Evolutionary conservation across 2,329 filamentous ascomycete genomes (phyloP).

Genomic region (Arthrobotrys musiformis): DNA sequence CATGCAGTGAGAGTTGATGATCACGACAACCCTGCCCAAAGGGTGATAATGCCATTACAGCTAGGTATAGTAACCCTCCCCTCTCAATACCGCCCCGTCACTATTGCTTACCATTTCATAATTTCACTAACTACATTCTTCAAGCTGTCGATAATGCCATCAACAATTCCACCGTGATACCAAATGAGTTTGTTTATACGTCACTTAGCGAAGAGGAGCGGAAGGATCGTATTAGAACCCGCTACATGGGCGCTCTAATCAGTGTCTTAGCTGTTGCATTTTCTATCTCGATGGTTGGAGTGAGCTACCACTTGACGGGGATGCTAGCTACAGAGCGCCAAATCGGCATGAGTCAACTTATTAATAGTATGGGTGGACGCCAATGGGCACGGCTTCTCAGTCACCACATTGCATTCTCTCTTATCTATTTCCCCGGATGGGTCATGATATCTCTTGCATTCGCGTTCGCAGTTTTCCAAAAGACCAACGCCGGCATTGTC

Average conservation of each 20-base stretch:
- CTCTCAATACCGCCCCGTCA: too few species aligned
- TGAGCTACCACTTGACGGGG: conserved; percentile 87
- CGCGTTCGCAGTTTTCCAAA: conserved; percentile 72
- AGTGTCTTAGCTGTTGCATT: conserved; percentile 82
- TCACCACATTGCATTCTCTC: conserved; percentile 81
- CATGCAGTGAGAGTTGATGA: conserved; percentile 65
- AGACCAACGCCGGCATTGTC: conserved; percentile 73
- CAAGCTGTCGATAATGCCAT: conserved; percentile 78
- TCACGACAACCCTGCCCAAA: conserved; percentile 77
- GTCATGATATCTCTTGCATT: conserved; percentile 77
- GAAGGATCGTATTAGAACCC: conserved; percentile 71
- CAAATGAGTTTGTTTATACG: conserved; percentile 81
- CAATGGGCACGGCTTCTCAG: conserved; percentile 78
- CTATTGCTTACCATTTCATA: too few species aligned
- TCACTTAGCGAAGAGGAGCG: conserved; percentile 75
- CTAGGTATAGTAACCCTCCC: too few species aligned
- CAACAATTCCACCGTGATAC: conserved; percentile 64
- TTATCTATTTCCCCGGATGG: conserved; percentile 85
- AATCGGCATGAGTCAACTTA: conserved; percentile 83
- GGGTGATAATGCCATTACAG: conserved; percentile 80
- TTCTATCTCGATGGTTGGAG: conserved; percentile 80
- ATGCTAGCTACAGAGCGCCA: conserved; percentile 87
- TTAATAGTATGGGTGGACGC: conserved; percentile 92
- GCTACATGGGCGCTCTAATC: conserved; percentile 70
- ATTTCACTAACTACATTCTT: background rate